phyloP scores from a whole-genome alignment of 805 yeast species.

The Ascoidea rubescens region DNA sequence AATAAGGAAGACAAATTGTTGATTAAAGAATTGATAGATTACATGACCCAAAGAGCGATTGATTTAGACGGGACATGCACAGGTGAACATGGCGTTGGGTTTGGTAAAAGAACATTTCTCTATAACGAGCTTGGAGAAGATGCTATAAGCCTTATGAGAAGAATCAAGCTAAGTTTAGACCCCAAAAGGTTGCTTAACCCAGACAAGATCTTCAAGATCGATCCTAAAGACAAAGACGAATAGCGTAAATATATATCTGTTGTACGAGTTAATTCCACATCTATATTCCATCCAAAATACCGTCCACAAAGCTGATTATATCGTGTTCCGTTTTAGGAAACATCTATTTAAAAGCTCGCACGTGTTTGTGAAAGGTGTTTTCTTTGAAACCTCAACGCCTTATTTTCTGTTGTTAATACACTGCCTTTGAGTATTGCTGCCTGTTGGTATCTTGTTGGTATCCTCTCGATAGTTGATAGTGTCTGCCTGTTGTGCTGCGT shows the following conservation, averaged over 20 bases:
- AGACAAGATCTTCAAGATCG: slow-evolving; percentile 63
- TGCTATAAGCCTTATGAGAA: slow-evolving; percentile 61
- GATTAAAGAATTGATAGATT: slow-evolving; percentile 36
- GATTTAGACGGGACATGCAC: slow-evolving; percentile 71
- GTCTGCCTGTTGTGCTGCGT: too few species aligned
- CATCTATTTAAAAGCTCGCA: too few species aligned
- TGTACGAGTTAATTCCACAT: too few species aligned
- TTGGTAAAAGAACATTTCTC: slow-evolving; percentile 55
- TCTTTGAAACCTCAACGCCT: too few species aligned
- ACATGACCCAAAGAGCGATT: slow-evolving; percentile 55
- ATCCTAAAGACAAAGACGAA: slow-evolving; percentile 24
- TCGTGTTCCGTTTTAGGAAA: too few species aligned
- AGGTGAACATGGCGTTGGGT: slow-evolving; percentile 82
- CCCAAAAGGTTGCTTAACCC: slow-evolving; percentile 66
- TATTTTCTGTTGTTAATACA: too few species aligned
- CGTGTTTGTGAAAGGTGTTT: too few species aligned
- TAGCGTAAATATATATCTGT: background rate
- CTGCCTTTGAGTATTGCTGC: too few species aligned
- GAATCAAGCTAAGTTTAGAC: slow-evolving; percentile 56
- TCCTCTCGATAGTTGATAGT: too few species aligned
- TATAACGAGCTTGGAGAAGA: slow-evolving; percentile 52
- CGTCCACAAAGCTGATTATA: too few species aligned
- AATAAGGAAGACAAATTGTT: slow-evolving; percentile 31
- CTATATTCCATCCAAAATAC: too few species aligned
- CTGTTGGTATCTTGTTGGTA: too few species aligned